Evolutionary conservation across 257 asterid genomes (phyloP), one percentile per base, ranked within the genome.

Genomic region (Nicotiana benthamiana): DNA sequence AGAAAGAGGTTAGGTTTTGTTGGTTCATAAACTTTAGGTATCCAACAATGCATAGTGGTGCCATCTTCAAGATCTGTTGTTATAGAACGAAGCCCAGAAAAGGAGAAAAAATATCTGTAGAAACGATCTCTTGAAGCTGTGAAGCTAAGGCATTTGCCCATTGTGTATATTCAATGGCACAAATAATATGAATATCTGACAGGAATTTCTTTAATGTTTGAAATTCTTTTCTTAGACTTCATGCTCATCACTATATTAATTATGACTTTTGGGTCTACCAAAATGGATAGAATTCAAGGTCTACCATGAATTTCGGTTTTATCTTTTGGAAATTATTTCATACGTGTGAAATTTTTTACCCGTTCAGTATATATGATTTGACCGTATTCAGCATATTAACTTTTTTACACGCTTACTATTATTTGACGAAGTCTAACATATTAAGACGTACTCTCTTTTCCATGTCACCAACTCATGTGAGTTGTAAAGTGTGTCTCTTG

Each of bases 51-150:
- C 94, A 93, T 92, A 4, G 83, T 34, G 60, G 98, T 93, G 59
- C 97, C 99, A 51, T 90, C 97, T 15, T 70, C 87, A 24, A 93
- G 82, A 59, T 92, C 97, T 11, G 92, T 89, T 3, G 84, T 74
- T 2, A 87, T 87, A 1, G 98, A 91, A 4, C 89, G 89, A 79
- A 95, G 95, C 17, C 99, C 98, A 48, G 97, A 87, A 43, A 90
- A 92, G 6, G 92, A 84, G 88, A 95, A 95, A 83, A 92, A 92
- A 52, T 90, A 87, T 70, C 98, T 89, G 85, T 92, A 93, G 4
- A 90, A 81, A 84, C 97, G 90, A 85, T 95, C 97, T 9, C 97
- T 92, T 15, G 95, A 93, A 27, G 97, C 99, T 36, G 99, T 90
- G 79, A 95, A 90, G 88, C 99, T 93, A 64, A 95, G 75, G 81